phyloP scores from a whole-genome alignment of 1,284 basidiomycete genomes.

The Takashimella koratensis region DNA sequence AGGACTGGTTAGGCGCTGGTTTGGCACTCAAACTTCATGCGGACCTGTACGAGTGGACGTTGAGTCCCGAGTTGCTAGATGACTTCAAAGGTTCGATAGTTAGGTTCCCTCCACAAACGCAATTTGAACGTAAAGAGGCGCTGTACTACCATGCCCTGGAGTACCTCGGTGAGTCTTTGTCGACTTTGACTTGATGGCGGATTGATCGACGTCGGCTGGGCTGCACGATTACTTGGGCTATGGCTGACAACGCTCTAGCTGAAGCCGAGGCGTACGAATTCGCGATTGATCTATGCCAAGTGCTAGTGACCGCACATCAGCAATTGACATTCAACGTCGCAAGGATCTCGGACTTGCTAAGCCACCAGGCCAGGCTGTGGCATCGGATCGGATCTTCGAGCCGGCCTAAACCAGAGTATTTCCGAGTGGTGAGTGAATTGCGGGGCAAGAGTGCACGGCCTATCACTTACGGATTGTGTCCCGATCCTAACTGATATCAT shows the following conservation, averaged over 20 bases:
- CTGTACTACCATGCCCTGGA: constrained; percentile 79
- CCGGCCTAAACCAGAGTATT: constrained; percentile 85
- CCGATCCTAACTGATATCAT: too few species aligned
- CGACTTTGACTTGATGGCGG: constrained; percentile 4
- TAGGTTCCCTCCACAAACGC: constrained; percentile 82
- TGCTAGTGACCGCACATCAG: constrained; percentile 77
- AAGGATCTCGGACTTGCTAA: constrained; percentile 76
- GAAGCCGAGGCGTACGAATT: constrained; percentile 96
- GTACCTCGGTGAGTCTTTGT: too few species aligned
- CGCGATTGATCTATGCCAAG: constrained; percentile 88
- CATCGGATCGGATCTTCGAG: constrained; percentile 78
- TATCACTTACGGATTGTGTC: too few species aligned
- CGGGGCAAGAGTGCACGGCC: too few species aligned
- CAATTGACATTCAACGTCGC: constrained; percentile 82
- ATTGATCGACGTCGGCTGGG: background rate
- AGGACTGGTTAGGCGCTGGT: constrained; percentile 89
- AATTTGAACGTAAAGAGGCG: constrained; percentile 91
- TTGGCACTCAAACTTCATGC: constrained; percentile 89
- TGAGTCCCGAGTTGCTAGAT: constrained; percentile 65
- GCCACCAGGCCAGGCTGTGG: constrained; percentile 74
- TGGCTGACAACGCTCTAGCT: constrained; percentile 60
- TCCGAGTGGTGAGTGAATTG: constrained; percentile 67
- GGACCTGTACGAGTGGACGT: constrained; percentile 86
- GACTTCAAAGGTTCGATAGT: constrained; percentile 71
- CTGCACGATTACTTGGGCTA: background rate